Base-by-base conservation (phyloP, 768 basidiomycete genomes). In the Tricholoma furcatifolium region DNA sequence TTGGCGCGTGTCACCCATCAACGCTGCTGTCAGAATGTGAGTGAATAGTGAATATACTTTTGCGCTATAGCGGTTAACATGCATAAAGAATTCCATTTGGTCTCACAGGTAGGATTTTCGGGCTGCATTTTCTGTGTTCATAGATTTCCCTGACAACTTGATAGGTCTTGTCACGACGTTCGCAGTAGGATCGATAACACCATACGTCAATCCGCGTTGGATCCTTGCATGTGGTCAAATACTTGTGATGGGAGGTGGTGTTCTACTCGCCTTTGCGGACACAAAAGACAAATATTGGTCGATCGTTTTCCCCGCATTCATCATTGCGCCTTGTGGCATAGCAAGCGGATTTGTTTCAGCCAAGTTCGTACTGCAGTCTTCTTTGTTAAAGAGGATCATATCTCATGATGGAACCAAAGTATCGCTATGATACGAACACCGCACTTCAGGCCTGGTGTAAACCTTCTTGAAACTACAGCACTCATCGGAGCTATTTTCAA, bases 401-500 rank as follows among this genome's bases (percentile, higher is more conserved):
- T 11, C 8, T 39, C 23, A 12, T 5, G 44, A 21, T 49, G 12
- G 4, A 18, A 44, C 11, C 7, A 2, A 35, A 80, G 75, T 54
- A 75, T 80, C 32, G 75, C 75, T 14, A 74, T 81, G 53, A 71
- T 80, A 62, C 73, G 68, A 56, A 70, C 71, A 9, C 70, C 69
- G 4, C 75, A 76, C 0, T 50, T 73, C n/a, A 67, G 67, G 14
- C 74, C 79, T 62, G 68, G 76, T 6, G 75, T 79, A 41, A 74
- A 55, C 30, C 36, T 50, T 14, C 44, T 47, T 3, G 57, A 58
- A 18, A 60, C 46, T 35, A 58, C 54, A n/a, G 42, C 59, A 0
- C 57, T 75, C 10, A 70, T 79, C 21, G 79, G 80, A 18, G 80
- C 80, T n/a, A 77, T 81, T 41, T 79, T 79, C 66, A 79, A 81